Conservation (phyloP, 202 grass and related monocot species). For the Alloteropsis angusta region DNA sequence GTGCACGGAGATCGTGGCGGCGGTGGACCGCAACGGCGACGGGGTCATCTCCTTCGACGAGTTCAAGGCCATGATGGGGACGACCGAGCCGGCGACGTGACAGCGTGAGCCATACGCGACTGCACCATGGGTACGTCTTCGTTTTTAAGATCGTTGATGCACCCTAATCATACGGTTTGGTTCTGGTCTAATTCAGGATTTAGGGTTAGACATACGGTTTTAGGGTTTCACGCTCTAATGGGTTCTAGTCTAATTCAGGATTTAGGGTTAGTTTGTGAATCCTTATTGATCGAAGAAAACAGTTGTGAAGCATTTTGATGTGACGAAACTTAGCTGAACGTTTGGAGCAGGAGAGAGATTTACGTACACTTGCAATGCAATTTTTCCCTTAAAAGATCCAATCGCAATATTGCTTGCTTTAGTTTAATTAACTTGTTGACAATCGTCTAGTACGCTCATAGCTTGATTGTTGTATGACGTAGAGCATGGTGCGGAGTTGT, state of each 20-base stretch:
- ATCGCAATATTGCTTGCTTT: background rate
- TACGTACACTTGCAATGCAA: background rate
- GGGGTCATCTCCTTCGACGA: slow-evolving; percentile 42
- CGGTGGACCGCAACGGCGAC: slow-evolving; percentile 14
- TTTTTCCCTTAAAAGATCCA: background rate
- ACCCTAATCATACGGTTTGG: background rate
- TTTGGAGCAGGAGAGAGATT: background rate
- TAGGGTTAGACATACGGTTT: background rate
- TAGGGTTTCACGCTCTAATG: background rate
- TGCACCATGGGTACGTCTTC: background rate
- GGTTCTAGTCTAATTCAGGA: background rate
- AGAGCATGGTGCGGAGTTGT: too few species aligned
- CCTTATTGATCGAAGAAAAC: background rate
- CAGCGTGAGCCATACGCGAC: background rate
- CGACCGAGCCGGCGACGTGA: background rate
- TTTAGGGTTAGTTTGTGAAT: background rate
- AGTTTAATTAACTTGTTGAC: too few species aligned
- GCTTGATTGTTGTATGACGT: too few species aligned
- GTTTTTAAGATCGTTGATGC: background rate
- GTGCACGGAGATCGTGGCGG: slow-evolving; percentile 19
- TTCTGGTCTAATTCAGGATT: too few species aligned
- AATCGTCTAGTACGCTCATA: too few species aligned
- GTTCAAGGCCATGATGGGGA: slow-evolving; percentile 41
- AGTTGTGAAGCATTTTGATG: background rate
- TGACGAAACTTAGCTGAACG: background rate